Conservation (phyloP, 2,329 filamentous ascomycete species). For the Sporothrix luriei region DNA sequence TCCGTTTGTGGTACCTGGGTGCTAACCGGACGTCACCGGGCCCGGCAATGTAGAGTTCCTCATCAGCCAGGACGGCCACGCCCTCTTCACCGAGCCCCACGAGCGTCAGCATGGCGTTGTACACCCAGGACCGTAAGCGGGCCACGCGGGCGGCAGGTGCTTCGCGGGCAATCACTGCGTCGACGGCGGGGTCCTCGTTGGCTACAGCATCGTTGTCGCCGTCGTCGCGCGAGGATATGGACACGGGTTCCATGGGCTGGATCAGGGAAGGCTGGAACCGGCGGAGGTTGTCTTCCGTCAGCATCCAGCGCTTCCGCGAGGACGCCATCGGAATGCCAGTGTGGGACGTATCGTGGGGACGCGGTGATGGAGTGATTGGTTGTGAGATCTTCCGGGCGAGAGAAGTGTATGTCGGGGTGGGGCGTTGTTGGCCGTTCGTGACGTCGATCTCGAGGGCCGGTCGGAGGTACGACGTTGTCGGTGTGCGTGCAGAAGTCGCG, state of each 20-base stretch:
- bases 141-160: slow-evolving; percentile 9
- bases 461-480: not conserved
- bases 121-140: slow-evolving; percentile 29
- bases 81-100: slow-evolving; percentile 30
- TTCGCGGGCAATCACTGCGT: not conserved
- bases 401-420: not conserved
- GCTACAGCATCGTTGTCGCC: not conserved
- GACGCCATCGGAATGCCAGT: not conserved
- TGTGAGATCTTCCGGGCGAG: not conserved
- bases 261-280: slow-evolving; percentile 32
- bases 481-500: not conserved
- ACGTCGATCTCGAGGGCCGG: not conserved
- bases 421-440: not conserved
- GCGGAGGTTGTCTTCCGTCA: slow-evolving; percentile 32
- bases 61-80: slow-evolving; percentile 8
- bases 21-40: slow-evolving; percentile 32
- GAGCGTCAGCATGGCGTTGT: slow-evolving; percentile 32
- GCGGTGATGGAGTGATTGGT: not conserved
- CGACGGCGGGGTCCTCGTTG: slow-evolving; percentile 1
- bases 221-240: slow-evolving; percentile 29
- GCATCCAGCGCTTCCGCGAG: slow-evolving; percentile 14
- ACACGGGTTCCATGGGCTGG: slow-evolving; percentile 32
- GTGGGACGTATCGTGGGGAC: not conserved
- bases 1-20: not conserved
- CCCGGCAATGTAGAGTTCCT: slow-evolving; percentile 33